These are phyloP conservation scores for Wickerhamomyces alni DNA, from an alignment of 805 yeast species.

Conservation along the genomic window DNA sequence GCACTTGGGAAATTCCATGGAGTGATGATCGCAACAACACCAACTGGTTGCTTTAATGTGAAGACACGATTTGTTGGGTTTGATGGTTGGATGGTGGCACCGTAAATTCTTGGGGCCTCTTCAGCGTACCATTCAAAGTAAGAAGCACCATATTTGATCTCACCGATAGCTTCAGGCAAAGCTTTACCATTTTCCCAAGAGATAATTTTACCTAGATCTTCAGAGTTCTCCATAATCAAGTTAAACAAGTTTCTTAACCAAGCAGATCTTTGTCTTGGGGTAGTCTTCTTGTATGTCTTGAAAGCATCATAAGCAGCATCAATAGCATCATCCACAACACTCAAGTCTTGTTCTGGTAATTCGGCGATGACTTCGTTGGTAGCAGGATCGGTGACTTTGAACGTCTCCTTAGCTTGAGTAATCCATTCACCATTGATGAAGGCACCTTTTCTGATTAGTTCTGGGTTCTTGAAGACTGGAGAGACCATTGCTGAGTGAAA, in stretches of 20 bases:
- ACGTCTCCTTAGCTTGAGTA: slow-evolving; percentile 33
- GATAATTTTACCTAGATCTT: slow-evolving; percentile 49
- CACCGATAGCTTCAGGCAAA: slow-evolving; percentile 47
- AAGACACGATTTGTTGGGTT: slow-evolving; percentile 45
- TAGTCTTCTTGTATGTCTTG: slow-evolving; percentile 38
- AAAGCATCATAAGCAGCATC: slow-evolving; percentile 42
- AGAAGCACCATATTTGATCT: slow-evolving; percentile 55
- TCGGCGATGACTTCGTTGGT: slow-evolving; percentile 48
- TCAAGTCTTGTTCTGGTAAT: slow-evolving; percentile 57
- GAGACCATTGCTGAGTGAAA: slow-evolving; percentile 6
- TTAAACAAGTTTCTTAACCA: slow-evolving; percentile 45
- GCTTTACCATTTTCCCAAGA: slow-evolving; percentile 61
- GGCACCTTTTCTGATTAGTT: slow-evolving; percentile 54
- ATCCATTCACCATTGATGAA: slow-evolving; percentile 75
- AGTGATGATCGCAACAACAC: slow-evolving; percentile 56
- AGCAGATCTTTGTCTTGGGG: slow-evolving; percentile 43
- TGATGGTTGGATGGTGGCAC: slow-evolving; percentile 50
- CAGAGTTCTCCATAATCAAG: slow-evolving; percentile 47
- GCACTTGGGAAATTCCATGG: slow-evolving; percentile 69
- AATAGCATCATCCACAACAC: slow-evolving; percentile 52
- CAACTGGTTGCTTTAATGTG: slow-evolving; percentile 54
- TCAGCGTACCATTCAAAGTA: slow-evolving; percentile 87
- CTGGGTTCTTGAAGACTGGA: slow-evolving; percentile 36
- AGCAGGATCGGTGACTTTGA: slow-evolving; percentile 76
- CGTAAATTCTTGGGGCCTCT: slow-evolving; percentile 52